Evolutionary conservation across 208 protist genomes (phyloP), one percentile per base, ranked within the genome.

Genomic region (Crithidia expoeki): DNA sequence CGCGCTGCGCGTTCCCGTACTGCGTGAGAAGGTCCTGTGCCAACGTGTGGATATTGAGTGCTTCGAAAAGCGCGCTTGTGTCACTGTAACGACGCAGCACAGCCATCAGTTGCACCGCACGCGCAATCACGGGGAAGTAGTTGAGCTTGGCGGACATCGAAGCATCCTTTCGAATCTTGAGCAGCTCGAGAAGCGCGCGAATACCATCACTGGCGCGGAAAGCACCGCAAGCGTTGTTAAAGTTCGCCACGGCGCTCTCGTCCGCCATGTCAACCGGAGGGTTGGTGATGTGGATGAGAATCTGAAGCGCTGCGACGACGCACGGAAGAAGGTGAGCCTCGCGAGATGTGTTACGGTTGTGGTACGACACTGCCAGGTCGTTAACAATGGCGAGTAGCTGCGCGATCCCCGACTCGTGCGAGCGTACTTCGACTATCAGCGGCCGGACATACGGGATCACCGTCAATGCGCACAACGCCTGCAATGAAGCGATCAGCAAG

Each of bases 101-200:
- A 9, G 81, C 86, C 84, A 94, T 87, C 61, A 96, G 58, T 70
- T 94, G 86, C 47, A 96, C 77, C 40, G 81, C 91, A 19, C 89
- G 84, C 51, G 91, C 89, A 19, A 96, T 73, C 7, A 96, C 81
- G 14, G 91, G 91, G 74, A 96, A 96, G 81, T 87, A 84, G 51
- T 81, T 77, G 38, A 94, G 76, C 56, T 87, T 90, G 27, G 85
- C 86, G 2, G 88, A 92, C 74, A 96, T 85, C 19, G 85, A 76
- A 2, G 81, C 70, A 66, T 94, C 89, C 52, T 87, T 90, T 36
- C 69, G 66, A 34, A 88, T 77, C 50, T 84, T 82, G 36, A 96
- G 68, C 36, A 93, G 63, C 59, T 94, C 89, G 30, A 96, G 70
- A 27, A 96, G 81, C 12, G 77, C 88, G 11, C 89, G 80, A 52